Evolutionary conservation across 371 early-diverging fungal species (phyloP).

Genomic region (Phascolomyces articulosus): DNA sequence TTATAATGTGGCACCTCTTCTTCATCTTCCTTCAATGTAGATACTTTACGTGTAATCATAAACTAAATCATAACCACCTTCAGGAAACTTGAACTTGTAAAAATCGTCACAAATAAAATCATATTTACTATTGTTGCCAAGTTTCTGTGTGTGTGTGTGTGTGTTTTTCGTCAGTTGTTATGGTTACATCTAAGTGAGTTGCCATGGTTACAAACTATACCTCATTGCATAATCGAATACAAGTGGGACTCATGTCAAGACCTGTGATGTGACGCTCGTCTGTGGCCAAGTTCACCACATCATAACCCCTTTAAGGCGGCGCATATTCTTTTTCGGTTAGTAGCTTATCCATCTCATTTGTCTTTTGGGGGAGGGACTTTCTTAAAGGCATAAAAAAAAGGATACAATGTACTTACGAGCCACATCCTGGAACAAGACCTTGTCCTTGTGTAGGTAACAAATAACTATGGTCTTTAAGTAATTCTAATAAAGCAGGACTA

Average conservation of each 20-base stretch:
- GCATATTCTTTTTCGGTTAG: background rate
- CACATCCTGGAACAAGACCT: conserved; percentile 87
- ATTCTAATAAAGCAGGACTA: conserved; percentile 67
- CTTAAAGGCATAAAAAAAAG: background rate
- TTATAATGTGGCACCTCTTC: background rate
- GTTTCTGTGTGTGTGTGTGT: background rate
- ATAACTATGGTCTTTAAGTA: conserved; percentile 54
- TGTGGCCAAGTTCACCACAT: conserved; percentile 72
- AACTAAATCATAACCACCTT: conserved; percentile 68
- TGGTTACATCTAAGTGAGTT: background rate
- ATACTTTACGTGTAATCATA: conserved; percentile 79
- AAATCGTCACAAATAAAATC: conserved; percentile 73
- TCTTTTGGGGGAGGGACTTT: background rate
- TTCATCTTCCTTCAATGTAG: background rate
- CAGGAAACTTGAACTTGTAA: conserved; percentile 65
- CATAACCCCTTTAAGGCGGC: conserved; percentile 42
- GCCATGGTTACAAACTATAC: conserved; percentile 29
- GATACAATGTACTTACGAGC: conserved; percentile 45
- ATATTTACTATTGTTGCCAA: conserved; percentile 21
- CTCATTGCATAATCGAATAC: conserved; percentile 56
- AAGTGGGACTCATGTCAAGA: conserved; percentile 72
- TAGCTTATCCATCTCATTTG: too few relatives aligned
- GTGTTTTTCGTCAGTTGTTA: background rate
- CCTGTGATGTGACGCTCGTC: conserved; percentile 64
- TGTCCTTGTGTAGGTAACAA: conserved; percentile 61